These are phyloP conservation scores for Thermomucor indicae-seudaticae DNA, from an alignment of 371 early-diverging fungal species.

Conservation along the genomic window DNA sequence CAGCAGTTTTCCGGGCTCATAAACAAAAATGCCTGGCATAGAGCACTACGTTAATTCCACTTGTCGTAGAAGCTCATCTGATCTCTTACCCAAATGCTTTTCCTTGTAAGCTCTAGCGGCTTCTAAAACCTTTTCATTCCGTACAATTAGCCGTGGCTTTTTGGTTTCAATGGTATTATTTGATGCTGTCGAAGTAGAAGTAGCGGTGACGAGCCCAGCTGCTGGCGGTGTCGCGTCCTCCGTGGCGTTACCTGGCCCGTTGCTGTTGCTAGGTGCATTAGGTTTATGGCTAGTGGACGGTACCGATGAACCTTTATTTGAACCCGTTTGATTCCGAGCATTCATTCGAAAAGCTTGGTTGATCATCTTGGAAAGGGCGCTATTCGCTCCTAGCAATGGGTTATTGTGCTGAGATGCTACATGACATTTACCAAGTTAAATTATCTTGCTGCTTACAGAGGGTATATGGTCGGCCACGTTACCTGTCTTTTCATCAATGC, in stretches of 20 bases:
- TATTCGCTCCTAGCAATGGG: too few species aligned
- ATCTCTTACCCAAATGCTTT: slow-evolving; percentile 26
- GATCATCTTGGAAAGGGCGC: not conserved
- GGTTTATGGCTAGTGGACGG: too few species aligned
- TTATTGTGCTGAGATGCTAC: too few species aligned
- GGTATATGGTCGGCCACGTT: not conserved
- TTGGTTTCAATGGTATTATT: not conserved
- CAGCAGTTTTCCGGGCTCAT: slow-evolving; percentile 42
- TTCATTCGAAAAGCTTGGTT: slow-evolving; percentile 11
- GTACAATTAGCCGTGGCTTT: slow-evolving; percentile 41
- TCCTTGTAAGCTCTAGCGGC: slow-evolving; percentile 36
- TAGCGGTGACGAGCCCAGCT: not conserved
- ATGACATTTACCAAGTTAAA: too few species aligned
- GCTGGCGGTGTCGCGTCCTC: not conserved
- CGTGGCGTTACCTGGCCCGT: not conserved
- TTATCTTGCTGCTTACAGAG: not conserved
- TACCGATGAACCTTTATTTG: slow-evolving; percentile 1
- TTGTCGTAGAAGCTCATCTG: not conserved
- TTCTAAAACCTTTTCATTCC: slow-evolving; percentile 47
- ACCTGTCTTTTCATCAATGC: not conserved
- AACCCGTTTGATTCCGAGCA: not conserved
- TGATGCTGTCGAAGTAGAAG: not conserved
- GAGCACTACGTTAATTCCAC: not conserved
- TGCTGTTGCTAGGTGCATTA: not conserved
- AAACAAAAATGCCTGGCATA: slow-evolving; percentile 44